Evolutionary conservation across 2,329 filamentous ascomycete species (phyloP).

Genomic region (Pyricularia sp.): DNA sequence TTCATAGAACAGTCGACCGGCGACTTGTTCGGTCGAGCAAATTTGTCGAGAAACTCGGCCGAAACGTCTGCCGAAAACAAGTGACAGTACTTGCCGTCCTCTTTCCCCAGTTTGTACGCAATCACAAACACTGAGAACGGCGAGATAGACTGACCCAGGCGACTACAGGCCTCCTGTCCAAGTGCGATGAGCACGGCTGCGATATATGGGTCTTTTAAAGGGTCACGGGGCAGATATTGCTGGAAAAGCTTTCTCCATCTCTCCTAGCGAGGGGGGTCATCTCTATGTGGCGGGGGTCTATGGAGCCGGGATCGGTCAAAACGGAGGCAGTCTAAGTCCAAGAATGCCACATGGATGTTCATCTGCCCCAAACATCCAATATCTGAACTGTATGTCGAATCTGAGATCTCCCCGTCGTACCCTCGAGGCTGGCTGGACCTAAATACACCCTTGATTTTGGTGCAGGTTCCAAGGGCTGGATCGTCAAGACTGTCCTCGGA

Average conservation of each 20-base stretch:
- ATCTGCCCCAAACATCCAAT: background rate
- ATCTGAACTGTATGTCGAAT: background rate
- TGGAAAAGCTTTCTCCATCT: background rate
- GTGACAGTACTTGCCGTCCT: background rate
- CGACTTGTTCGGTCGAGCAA: background rate
- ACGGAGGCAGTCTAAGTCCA: background rate
- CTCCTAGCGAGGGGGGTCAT: background rate
- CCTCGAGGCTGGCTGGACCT: background rate
- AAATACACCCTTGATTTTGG: background rate
- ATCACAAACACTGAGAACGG: background rate
- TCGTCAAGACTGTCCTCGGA: background rate
- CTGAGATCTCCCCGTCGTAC: background rate
- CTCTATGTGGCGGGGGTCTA: background rate
- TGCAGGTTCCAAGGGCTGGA: background rate
- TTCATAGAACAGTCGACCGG: background rate
- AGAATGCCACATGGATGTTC: background rate
- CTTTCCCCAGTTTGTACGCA: background rate
- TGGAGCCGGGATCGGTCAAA: background rate
- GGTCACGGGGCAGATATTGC: background rate
- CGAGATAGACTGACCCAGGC: background rate
- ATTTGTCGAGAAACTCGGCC: background rate
- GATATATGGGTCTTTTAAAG: background rate
- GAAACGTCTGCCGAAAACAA: background rate
- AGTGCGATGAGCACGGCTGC: background rate
- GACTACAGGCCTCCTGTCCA: background rate